Conservation (phyloP, 2,329 filamentous ascomycete species). For the Hypoxylon sp. region DNA sequence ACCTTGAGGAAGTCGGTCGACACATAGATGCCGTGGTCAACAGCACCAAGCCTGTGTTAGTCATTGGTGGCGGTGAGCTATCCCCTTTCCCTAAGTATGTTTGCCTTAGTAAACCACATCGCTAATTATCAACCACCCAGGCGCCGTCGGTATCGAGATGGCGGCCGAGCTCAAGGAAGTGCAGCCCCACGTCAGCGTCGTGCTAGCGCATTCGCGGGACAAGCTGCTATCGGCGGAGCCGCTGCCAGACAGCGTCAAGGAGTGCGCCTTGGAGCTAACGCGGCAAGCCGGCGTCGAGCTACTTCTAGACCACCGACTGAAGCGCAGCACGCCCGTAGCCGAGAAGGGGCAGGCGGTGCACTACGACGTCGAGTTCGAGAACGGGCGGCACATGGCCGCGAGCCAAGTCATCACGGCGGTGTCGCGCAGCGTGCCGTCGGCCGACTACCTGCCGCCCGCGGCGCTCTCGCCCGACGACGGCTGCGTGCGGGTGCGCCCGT, state of each 20-base stretch:
- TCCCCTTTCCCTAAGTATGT: neutral
- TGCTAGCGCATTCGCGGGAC: constrained; percentile 75
- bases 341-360: constrained; percentile 52
- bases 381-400: constrained; percentile 65
- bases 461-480: constrained; percentile 68
- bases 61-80: constrained; percentile 72
- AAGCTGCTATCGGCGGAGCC: constrained; percentile 77
- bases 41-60: constrained; percentile 66
- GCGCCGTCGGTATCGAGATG: constrained; percentile 84
- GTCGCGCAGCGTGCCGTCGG: constrained; percentile 68
- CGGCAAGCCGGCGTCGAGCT: constrained; percentile 70
- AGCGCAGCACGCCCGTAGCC: constrained; percentile 55
- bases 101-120: neutral
- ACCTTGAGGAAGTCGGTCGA: constrained; percentile 66
- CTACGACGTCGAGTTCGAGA: constrained; percentile 65
- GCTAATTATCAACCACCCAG: too few species aligned
- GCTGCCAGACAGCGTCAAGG: constrained; percentile 73
- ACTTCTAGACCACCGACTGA: constrained; percentile 67
- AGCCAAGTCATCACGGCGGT: constrained; percentile 75
- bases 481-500: constrained; percentile 68
- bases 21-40: constrained; percentile 65
- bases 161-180: constrained; percentile 77
- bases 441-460: constrained; percentile 68
- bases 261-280: constrained; percentile 65
- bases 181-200: constrained; percentile 71